Conservation (phyloP, 2,329 filamentous ascomycete genomes). For the Talaromyces amestolkiae region DNA sequence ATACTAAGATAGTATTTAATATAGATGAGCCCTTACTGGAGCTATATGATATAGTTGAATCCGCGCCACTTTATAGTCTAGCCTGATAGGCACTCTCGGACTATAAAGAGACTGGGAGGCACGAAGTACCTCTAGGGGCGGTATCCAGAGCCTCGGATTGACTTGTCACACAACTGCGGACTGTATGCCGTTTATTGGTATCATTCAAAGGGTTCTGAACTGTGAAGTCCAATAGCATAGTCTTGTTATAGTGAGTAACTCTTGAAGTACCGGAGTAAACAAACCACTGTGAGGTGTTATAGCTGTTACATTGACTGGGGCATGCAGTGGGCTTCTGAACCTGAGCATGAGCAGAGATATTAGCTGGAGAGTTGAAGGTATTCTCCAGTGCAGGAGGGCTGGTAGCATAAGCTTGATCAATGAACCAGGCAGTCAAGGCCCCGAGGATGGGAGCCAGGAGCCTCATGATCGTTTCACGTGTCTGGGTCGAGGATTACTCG, state of each 20-base stretch:
- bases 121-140: not conserved
- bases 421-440: no score
- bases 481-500: no score
- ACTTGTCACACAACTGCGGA: not conserved
- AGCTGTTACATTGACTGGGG: slow-evolving; percentile 4
- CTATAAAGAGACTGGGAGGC: not conserved
- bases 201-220: slow-evolving; percentile 5
- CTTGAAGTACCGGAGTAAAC: slow-evolving; percentile 4
- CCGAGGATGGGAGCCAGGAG: no score
- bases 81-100: not conserved
- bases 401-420: no score
- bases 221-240: slow-evolving; percentile 4
- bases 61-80: not conserved
- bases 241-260: slow-evolving; percentile 1
- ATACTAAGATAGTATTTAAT: not conserved
- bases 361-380: no score
- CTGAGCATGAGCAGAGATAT: no score
- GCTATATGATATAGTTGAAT: not conserved
- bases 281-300: slow-evolving; percentile 7
- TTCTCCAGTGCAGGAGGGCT: no score
- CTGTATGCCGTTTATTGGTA: not conserved
- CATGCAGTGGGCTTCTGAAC: not conserved
- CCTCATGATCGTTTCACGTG: no score
- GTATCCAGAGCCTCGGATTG: not conserved
- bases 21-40: not conserved